These are phyloP conservation scores for Medicago lupulina DNA, from an alignment of 306 rosid species.

Conservation along the genomic window DNA sequence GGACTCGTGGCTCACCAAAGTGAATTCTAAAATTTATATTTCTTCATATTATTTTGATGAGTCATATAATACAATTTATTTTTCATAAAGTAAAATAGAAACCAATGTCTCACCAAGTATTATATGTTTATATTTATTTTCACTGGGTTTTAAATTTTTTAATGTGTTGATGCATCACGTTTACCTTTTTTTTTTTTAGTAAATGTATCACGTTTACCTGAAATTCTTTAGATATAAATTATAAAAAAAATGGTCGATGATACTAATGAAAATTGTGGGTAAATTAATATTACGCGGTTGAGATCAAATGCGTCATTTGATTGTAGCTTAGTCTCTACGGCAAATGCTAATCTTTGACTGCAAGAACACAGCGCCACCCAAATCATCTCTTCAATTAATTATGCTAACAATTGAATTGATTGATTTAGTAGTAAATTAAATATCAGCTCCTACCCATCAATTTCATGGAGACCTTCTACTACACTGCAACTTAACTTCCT, in stretches of 20 bases:
- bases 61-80: neutral
- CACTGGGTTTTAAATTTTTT: neutral
- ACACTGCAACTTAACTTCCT: slow-evolving; percentile 2
- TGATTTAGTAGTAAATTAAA: neutral
- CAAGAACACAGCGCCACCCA: neutral
- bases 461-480: slow-evolving; percentile 6
- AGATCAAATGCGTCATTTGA: neutral
- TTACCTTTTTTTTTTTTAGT: neutral
- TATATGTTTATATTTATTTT: neutral
- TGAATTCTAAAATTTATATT: neutral
- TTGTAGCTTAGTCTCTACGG: neutral
- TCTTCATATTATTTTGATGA: neutral
- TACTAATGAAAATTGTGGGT: neutral
- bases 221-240: neutral
- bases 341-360: neutral
- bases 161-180: neutral
- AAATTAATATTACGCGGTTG: neutral
- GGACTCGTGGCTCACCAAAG: neutral
- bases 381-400: neutral
- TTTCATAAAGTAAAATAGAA: neutral
- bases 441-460: neutral
- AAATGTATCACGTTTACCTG: neutral
- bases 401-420: neutral
- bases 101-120: neutral
- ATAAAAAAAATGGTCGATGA: neutral